Conservation (phyloP, 495 filamentous ascomycete genomes). For the Daldinia caldariorum region DNA sequence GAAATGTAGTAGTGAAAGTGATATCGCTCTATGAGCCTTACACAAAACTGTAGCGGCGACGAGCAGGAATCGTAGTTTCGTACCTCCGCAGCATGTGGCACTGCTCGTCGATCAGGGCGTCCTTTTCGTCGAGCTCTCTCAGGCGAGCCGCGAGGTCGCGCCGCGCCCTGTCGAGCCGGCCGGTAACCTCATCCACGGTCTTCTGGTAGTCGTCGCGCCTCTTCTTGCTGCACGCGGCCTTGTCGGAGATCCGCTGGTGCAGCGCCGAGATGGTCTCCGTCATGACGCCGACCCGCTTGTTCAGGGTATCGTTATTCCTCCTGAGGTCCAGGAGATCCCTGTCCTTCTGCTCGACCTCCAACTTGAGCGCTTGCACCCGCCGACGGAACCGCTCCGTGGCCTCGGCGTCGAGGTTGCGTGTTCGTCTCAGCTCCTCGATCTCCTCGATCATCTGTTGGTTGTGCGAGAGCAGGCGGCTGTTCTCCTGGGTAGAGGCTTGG, state of each 20-base stretch:
- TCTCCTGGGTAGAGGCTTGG: conserved; percentile 16
- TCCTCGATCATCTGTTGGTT: conserved; percentile 35
- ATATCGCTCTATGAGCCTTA: background rate
- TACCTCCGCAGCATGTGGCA: conserved; percentile 12
- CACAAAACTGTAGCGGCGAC: conserved; percentile 16
- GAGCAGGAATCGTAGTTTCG: conserved; percentile 13
- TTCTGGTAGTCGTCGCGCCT: conserved; percentile 10
- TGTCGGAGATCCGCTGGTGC: background rate
- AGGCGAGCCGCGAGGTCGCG: conserved; percentile 8
- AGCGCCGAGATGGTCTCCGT: conserved; percentile 28
- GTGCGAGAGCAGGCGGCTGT: conserved; percentile 22
- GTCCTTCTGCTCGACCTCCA: conserved; percentile 39
- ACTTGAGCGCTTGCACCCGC: conserved; percentile 21
- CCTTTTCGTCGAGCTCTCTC: conserved; percentile 21
- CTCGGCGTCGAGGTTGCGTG: conserved; percentile 31
- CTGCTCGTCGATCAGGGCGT: conserved; percentile 28
- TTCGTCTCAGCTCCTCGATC: conserved; percentile 22
- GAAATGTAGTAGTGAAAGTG: background rate
- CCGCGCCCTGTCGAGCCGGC: conserved; percentile 7
- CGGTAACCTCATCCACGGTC: conserved; percentile 6
- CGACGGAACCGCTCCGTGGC: conserved; percentile 18
- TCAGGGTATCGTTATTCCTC: conserved; percentile 21
- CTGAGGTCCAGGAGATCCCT: conserved; percentile 23
- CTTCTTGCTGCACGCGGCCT: conserved; percentile 7
- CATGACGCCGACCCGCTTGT: conserved; percentile 27